Evolutionary conservation across 1,139 yeast species (phyloP).

Genomic region (Blastobotrys proliferans): DNA sequence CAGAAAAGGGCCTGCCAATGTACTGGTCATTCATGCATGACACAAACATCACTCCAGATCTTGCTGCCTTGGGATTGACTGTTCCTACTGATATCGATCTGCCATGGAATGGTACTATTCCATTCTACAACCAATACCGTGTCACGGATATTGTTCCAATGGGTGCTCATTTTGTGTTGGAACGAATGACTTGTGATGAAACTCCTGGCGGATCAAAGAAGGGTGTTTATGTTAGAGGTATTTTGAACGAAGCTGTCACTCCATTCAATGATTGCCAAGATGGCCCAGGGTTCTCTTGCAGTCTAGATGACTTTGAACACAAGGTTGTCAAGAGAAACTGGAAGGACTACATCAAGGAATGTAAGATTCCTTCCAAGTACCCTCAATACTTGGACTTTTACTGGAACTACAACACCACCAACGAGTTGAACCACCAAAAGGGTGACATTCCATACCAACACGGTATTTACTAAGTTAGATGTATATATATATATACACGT

Average conservation of each 20-base stretch:
- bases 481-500: no score
- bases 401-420: conserved; percentile 33
- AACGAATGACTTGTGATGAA: conserved; percentile 42
- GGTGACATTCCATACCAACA: conserved; percentile 20
- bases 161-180: conserved; percentile 49
- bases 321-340: conserved; percentile 17
- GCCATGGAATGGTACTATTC: conserved; percentile 29
- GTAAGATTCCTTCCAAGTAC: conserved; percentile 26
- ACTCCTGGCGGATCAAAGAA: conserved; percentile 42
- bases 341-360: conserved; percentile 21
- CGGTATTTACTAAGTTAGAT: no score
- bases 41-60: conserved; percentile 45
- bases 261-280: conserved; percentile 45
- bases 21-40: conserved; percentile 50
- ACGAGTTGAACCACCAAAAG: conserved; percentile 20
- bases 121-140: conserved; percentile 31
- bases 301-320: conserved; percentile 35
- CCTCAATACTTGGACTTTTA: conserved; percentile 31
- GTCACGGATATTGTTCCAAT: conserved; percentile 45
- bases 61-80: conserved; percentile 46
- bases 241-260: conserved; percentile 54
- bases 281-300: conserved; percentile 45
- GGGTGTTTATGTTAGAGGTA: conserved; percentile 43
- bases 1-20: conserved; percentile 20
- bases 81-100: conserved; percentile 5